Base-by-base conservation (phyloP, 148 eudicot species). In the Suaeda aralocaspica region DNA sequence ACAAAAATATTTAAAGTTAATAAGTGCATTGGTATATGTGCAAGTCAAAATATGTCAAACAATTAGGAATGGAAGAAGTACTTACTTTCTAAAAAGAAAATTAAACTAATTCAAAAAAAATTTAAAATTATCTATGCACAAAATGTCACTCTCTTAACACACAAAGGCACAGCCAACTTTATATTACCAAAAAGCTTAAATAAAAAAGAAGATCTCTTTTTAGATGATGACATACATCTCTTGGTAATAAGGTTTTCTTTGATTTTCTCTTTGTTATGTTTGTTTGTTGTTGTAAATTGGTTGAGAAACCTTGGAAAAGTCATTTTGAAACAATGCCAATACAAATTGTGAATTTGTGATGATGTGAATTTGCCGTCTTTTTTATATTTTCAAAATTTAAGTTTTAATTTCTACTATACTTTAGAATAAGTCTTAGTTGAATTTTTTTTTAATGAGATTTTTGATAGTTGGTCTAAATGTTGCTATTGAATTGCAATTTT, bases 91-190 rank as follows among this genome's bases (percentile, higher is more conserved):
- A n/a, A n/a, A n/a, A n/a, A n/a, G n/a, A n/a, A n/a, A n/a, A n/a
- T n/a, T n/a, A n/a, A n/a, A n/a, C n/a, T n/a, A n/a, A n/a, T n/a
- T n/a, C n/a, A n/a, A n/a, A n/a, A n/a, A n/a, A n/a, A n/a, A n/a
- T n/a, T n/a, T n/a, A n/a, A n/a, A n/a, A n/a, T 55, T 34, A 55
- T 19, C 42, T 60, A 8, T 36, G 41, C 1, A 26, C 36, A 59
- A 34, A 49, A 39, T 63, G 74, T 78, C 81, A 78, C 81, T 68
- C 73, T 78, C 80, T 77, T 51, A 46, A 56, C 45, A 53, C 71
- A 72, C 76, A 72, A 77, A 77, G 64, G 30, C 57, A 58, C 24
- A 19, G 36, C 51, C 51, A n/a, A 72, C 76, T 77, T 77, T 72
- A 3, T 62, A 72, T 46, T 72, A 53, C 73, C 68, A 59, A 77